A percentile compares a stretch with the other conserved stretches of the same genome.
These are phyloP conservation scores for Fusarium sp. DNA, from an alignment of 2,329 filamentous ascomycete genomes.

Conservation along the genomic window DNA sequence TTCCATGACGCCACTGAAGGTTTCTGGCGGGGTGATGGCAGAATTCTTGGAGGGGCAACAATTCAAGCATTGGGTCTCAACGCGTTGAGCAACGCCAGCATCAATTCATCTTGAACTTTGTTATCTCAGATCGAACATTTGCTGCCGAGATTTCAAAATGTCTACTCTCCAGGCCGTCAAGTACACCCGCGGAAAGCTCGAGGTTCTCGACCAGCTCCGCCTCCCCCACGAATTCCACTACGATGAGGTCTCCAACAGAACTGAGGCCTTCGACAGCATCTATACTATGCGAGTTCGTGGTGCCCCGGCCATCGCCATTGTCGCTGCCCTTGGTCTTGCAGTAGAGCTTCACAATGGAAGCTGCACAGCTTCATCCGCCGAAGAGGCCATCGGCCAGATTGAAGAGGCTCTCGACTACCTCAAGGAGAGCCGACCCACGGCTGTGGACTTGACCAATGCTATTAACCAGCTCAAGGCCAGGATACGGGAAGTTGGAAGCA, in stretches of 20 bases:
- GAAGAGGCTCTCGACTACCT: conserved; percentile 85
- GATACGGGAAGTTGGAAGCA: conserved; percentile 63
- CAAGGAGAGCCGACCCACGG: conserved; percentile 89
- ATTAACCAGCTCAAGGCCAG: conserved; percentile 80
- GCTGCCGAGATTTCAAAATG: no score
- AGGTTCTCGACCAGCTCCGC: conserved; percentile 86
- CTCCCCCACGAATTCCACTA: conserved; percentile 85
- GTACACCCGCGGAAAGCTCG: conserved; percentile 77
- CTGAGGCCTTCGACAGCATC: conserved; percentile 86
- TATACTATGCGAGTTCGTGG: conserved; percentile 81
- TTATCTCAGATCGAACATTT: not conserved
- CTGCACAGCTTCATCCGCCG: conserved; percentile 56
- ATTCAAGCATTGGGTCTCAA: conserved; percentile 16
- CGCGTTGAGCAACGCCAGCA: not conserved
- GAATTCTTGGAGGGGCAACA: conserved; percentile 49
- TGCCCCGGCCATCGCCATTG: conserved; percentile 96
- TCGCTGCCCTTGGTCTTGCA: conserved; percentile 89
- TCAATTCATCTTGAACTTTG: not conserved
- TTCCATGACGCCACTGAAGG: conserved; percentile 29
- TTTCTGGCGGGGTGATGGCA: conserved; percentile 48
- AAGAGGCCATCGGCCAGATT: conserved; percentile 78
- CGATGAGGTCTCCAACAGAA: conserved; percentile 75
- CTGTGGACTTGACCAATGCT: conserved; percentile 93
- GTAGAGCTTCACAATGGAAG: conserved; percentile 78
- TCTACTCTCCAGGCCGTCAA: conserved; percentile 80